A percentile compares a stretch with the other conserved stretches of the same genome.
phyloP scores from a whole-genome alignment of 1,139 yeast genomes.

The Sugiyamaella grinbergsii region DNA sequence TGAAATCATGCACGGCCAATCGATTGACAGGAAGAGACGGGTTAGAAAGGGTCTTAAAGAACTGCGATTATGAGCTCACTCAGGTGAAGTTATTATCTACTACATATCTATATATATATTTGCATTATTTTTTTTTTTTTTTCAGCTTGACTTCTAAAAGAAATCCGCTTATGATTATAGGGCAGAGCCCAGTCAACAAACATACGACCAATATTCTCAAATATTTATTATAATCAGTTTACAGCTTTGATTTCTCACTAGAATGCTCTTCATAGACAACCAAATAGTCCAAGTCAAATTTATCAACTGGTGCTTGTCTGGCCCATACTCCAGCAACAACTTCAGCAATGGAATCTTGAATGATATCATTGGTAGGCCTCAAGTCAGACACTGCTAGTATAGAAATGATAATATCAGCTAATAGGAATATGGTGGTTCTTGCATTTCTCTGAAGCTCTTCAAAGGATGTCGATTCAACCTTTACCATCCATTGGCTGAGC shows the following conservation, averaged over 20 bases:
- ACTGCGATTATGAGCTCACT: conserved; percentile 13
- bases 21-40: conserved; percentile 20
- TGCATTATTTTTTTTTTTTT: not conserved
- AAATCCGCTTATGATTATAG: no score
- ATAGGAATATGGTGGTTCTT: conserved; percentile 29
- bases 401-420: conserved; percentile 32
- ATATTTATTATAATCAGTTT: no score
- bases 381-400: conserved; percentile 28
- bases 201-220: no score
- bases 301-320: conserved; percentile 1
- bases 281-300: conserved; percentile 19
- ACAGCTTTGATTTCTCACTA: conserved; percentile 18
- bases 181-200: no score
- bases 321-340: conserved; percentile 21
- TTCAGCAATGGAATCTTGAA: conserved; percentile 16
- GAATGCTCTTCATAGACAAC: conserved; percentile 23
- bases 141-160: no score
- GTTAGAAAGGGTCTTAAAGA: conserved; percentile 7
- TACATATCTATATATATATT: not conserved
- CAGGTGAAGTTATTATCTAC: not conserved
- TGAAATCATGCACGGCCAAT: conserved; percentile 26
- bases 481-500: conserved; percentile 21
- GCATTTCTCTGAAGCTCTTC: conserved; percentile 27
- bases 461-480: conserved; percentile 24
- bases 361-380: conserved; percentile 8